Evolutionary conservation across 352 stramenopile species (phyloP).

Genomic region (Globisporangium mamillatum): DNA sequence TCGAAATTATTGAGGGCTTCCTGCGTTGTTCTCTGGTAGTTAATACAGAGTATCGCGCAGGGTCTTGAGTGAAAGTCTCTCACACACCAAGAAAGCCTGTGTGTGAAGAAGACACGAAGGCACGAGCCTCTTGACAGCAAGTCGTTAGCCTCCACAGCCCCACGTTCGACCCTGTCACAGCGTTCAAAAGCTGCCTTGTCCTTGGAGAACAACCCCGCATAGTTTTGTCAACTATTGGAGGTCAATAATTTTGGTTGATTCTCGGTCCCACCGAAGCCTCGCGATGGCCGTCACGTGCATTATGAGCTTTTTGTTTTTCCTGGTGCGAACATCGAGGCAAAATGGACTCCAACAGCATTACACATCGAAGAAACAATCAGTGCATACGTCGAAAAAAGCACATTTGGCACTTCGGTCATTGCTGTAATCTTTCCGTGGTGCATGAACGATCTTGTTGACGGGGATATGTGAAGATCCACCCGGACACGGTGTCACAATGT

Average conservation of each 20-base stretch:
- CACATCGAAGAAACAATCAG: too few species aligned
- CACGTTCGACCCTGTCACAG: background rate
- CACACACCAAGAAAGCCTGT: background rate
- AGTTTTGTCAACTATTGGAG: background rate
- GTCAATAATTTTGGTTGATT: background rate
- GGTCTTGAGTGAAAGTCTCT: background rate
- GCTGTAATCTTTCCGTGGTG: background rate
- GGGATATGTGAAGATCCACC: background rate
- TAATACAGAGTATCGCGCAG: background rate
- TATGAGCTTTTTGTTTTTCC: background rate
- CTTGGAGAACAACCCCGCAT: background rate
- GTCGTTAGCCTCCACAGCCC: background rate
- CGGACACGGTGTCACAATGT: background rate
- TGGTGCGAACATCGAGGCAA: background rate
- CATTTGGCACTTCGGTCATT: background rate
- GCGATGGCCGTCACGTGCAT: background rate
- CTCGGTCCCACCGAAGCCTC: background rate
- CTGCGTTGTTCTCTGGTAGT: background rate
- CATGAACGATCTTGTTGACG: background rate
- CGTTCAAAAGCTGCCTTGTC: background rate
- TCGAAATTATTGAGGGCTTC: background rate
- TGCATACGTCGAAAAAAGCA: background rate
- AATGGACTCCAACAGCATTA: background rate
- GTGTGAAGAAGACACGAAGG: background rate
- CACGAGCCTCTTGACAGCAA: background rate